Base-by-base conservation (phyloP, 2,329 filamentous ascomycete genomes). In the Fusarium humuli region DNA sequence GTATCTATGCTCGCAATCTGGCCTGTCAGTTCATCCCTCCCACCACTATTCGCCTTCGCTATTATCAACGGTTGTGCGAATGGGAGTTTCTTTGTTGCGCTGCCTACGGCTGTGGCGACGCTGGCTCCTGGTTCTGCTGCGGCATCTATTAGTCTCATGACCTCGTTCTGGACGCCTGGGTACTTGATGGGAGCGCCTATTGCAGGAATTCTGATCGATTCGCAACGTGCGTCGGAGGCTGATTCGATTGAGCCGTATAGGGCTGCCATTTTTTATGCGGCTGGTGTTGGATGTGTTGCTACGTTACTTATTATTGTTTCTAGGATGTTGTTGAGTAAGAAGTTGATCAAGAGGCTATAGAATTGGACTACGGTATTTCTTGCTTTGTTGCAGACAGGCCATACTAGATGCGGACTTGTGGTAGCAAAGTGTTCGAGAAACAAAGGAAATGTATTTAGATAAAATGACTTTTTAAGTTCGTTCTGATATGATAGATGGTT, bases 21-120 rank as follows among this genome's bases (percentile, higher is more conserved):
- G 61, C 61, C 61, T 0, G 42, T 66, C 3, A 54, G 46, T 7
- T 66, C 63, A 1, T 54, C 48, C 0, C 12, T 67, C 0, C 46
- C 44, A 0, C 34, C 42, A 1, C 37, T 67, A 1, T 61, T 67
- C 0, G n/a, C 34, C 0, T 67, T 67, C 1, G 55, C 44, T 0
- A 61, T 67, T 0, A 40, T 67, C 2, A 67, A 67, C 1, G 61
- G 64, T 0, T 55, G 48, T 1, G 48, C 64, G 0, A 67, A 67
- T n/a, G 64, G 61, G 1, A 47, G 49, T 0, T 66, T 67, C 18
- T 61, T 55, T 1, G 61, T 67, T 14, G 48, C 64, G 7, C n/a
- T 67, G 5, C 61, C 64, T 0, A 67, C 64, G 1, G 62, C 62
- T 25, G 62, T 66, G 16, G 61, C 56, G 2, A 29, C 37, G 3